These are phyloP conservation scores for Yamadazyma triangularis DNA, from an alignment of 1,139 yeast genomes.

Conservation along the genomic window DNA sequence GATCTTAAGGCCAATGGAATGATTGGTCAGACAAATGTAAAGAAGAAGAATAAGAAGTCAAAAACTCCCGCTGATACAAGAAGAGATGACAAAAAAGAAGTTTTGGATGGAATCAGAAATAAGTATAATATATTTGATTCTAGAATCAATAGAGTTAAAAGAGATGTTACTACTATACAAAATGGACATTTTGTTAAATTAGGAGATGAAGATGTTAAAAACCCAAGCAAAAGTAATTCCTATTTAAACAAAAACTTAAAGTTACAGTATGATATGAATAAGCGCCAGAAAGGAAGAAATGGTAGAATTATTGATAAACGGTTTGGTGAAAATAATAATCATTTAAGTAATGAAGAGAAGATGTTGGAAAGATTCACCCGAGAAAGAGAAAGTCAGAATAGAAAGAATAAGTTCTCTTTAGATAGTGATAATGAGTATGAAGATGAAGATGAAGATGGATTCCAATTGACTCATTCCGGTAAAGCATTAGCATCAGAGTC, in stretches of 20 bases:
- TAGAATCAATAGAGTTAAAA: slow-evolving; percentile 65
- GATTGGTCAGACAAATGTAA: slow-evolving; percentile 73
- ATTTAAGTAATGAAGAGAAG: slow-evolving; percentile 79
- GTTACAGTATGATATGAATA: slow-evolving; percentile 62
- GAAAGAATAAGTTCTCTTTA: slow-evolving; percentile 57
- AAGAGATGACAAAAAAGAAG: slow-evolving; percentile 58
- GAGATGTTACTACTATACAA: slow-evolving; percentile 52
- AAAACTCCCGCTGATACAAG: slow-evolving; percentile 61
- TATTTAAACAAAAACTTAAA: slow-evolving; percentile 71
- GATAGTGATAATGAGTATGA: slow-evolving; percentile 66
- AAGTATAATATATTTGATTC: slow-evolving; percentile 90
- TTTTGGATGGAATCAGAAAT: slow-evolving; percentile 60
- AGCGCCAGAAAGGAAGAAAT: slow-evolving; percentile 56
- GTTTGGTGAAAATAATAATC: slow-evolving; percentile 81
- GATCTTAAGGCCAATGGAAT: slow-evolving; percentile 74
- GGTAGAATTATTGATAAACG: slow-evolving; percentile 84
- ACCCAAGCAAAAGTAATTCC: slow-evolving; percentile 53
- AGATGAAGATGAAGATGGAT: slow-evolving; percentile 32
- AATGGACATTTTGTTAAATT: slow-evolving; percentile 54
- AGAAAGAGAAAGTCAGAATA: slow-evolving; percentile 65
- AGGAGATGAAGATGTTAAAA: slow-evolving; percentile 44
- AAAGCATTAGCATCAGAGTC: slow-evolving; percentile 42
- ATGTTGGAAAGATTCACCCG: slow-evolving; percentile 93
- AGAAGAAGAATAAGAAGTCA: slow-evolving; percentile 48
- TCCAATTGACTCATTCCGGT: slow-evolving; percentile 74